Evolutionary conservation across 1,139 yeast species (phyloP).

Genomic region (Debaryomyces coudertii): DNA sequence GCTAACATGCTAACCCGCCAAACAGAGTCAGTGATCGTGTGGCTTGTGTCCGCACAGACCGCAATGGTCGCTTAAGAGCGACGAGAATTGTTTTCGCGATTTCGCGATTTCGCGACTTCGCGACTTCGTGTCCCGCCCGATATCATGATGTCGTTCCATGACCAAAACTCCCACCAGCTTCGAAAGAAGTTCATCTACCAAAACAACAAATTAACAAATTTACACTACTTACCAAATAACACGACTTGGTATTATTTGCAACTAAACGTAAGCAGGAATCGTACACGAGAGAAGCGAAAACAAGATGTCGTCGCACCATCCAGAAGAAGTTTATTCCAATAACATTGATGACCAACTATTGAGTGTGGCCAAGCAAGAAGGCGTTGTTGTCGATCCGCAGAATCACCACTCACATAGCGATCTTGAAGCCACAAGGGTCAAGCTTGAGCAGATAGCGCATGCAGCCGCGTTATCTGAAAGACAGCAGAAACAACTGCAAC

Average conservation of each 20-base stretch:
- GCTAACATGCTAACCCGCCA: too few relatives aligned
- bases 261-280: slow-evolving; percentile 9
- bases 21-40: too few relatives aligned
- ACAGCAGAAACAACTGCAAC: slow-evolving; percentile 22
- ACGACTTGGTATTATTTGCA: slow-evolving; percentile 19
- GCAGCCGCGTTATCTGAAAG: slow-evolving; percentile 27
- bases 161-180: slow-evolving; percentile 4
- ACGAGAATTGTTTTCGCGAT: too few relatives aligned
- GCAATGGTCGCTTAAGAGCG: too few relatives aligned
- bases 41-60: too few relatives aligned
- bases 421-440: slow-evolving; percentile 31
- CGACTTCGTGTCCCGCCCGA: slow-evolving; percentile 3
- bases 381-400: slow-evolving; percentile 24
- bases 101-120: too few relatives aligned
- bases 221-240: slow-evolving; percentile 32
- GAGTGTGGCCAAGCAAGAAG: slow-evolving; percentile 39
- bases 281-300: background rate
- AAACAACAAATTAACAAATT: slow-evolving; percentile 19
- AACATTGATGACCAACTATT: slow-evolving; percentile 52
- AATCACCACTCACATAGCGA: slow-evolving; percentile 24
- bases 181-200: slow-evolving; percentile 18
- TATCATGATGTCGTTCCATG: slow-evolving; percentile 9
- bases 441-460: slow-evolving; percentile 38
- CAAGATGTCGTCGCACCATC: slow-evolving; percentile 25
- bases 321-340: slow-evolving; percentile 43